Evolutionary conservation across 2,329 filamentous ascomycete genomes (phyloP).

Genomic region (Pestalotiopsis sp.): DNA sequence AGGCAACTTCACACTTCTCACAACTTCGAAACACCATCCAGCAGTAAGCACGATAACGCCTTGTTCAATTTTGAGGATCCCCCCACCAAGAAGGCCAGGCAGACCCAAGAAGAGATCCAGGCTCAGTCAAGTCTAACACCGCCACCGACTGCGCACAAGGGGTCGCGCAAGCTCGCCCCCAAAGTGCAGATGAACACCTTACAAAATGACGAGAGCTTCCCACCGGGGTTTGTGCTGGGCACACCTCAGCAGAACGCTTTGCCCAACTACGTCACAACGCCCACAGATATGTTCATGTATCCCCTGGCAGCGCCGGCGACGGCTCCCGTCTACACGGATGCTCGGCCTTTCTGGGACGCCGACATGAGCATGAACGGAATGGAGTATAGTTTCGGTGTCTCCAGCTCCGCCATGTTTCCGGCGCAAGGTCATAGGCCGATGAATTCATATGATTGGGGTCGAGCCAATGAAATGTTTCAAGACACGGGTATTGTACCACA

Average conservation of each 20-base stretch:
- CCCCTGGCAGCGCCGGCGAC: conserved; percentile 61
- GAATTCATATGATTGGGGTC: conserved; percentile 60
- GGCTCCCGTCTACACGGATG: conserved; percentile 45
- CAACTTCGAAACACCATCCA: conserved; percentile 37
- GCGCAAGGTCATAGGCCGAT: conserved; percentile 46
- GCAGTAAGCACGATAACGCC: conserved; percentile 31
- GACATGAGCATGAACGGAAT: conserved; percentile 54
- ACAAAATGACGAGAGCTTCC: conserved; percentile 60
- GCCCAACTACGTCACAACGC: conserved; percentile 46
- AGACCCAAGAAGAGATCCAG: conserved; percentile 41
- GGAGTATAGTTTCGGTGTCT: conserved; percentile 60
- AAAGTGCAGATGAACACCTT: conserved; percentile 50
- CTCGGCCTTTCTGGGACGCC: conserved; percentile 58
- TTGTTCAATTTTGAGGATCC: conserved; percentile 29
- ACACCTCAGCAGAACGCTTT: conserved; percentile 53
- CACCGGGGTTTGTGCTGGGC: conserved; percentile 52
- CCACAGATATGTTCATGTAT: conserved; percentile 61
- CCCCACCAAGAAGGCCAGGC: conserved; percentile 48
- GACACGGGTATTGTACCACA: conserved; percentile 40
- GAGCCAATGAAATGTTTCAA: conserved; percentile 57
- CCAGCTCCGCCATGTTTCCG: conserved; percentile 47
- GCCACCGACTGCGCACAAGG: conserved; percentile 59
- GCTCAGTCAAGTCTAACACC: conserved; percentile 60
- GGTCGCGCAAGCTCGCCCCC: conserved; percentile 56
- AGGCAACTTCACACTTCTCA: conserved; percentile 62